Evolutionary conservation across 2,329 filamentous ascomycete genomes (phyloP).

Genomic region (Pyrenochaeta sp.): DNA sequence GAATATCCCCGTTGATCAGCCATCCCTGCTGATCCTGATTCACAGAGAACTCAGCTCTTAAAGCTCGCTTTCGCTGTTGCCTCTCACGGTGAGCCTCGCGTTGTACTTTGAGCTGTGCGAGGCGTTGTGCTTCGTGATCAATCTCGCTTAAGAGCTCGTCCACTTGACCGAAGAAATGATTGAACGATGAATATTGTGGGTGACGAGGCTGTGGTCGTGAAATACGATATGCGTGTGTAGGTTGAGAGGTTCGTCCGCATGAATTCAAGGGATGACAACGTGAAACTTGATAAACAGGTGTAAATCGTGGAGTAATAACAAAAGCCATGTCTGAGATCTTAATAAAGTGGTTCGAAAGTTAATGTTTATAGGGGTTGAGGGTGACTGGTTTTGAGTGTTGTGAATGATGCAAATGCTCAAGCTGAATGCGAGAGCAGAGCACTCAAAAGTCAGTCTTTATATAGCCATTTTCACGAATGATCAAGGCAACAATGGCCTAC

Average conservation of each 20-base stretch:
- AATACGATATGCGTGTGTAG: slow-evolving; percentile 27
- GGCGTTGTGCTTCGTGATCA: slow-evolving; percentile 35
- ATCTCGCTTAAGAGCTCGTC: slow-evolving; percentile 42
- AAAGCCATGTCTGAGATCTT: slow-evolving; percentile 36
- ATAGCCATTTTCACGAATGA: slow-evolving; percentile 38
- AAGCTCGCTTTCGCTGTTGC: slow-evolving; percentile 39
- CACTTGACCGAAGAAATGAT: slow-evolving; percentile 43
- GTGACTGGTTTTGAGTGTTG: slow-evolving; percentile 25
- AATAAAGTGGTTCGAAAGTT: slow-evolving; percentile 3
- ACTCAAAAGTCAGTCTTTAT: slow-evolving; percentile 30
- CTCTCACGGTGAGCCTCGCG: slow-evolving; percentile 37
- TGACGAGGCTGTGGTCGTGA: slow-evolving; percentile 22
- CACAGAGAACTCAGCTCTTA: slow-evolving; percentile 41
- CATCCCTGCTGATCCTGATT: slow-evolving; percentile 39
- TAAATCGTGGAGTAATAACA: slow-evolving; percentile 41
- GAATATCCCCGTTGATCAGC: slow-evolving; percentile 41
- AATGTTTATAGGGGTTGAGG: slow-evolving; percentile 18
- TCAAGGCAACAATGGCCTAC: slow-evolving; percentile 36
- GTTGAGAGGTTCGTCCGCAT: slow-evolving; percentile 29
- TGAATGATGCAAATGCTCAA: too few species aligned
- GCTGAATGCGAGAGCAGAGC: slow-evolving; percentile 21
- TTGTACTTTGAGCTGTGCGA: slow-evolving; percentile 32
- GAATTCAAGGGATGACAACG: slow-evolving; percentile 39
- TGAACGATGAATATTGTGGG: slow-evolving; percentile 34
- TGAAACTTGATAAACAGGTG: slow-evolving; percentile 36